phyloP scores from a whole-genome alignment of 495 filamentous ascomycete species.

The Neurospora discreta region DNA sequence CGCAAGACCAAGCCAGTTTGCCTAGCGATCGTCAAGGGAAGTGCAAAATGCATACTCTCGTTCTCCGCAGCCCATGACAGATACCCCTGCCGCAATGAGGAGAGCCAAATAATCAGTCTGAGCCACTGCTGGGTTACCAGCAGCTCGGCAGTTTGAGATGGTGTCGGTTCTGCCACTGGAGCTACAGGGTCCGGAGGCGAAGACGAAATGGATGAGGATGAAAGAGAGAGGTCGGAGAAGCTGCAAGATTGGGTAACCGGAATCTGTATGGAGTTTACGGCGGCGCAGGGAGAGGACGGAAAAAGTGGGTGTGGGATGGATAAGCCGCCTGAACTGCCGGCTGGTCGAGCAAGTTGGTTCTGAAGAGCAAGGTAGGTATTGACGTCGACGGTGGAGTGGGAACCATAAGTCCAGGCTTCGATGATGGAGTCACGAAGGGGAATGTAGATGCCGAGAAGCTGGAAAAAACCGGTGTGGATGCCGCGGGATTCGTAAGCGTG shows the following conservation, averaged over 20 bases:
- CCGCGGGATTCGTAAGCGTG: conserved; percentile 36
- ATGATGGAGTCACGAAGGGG: conserved; percentile 26
- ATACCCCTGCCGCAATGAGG: conserved; percentile 43
- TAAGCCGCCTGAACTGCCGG: conserved; percentile 13
- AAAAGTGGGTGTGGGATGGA: conserved; percentile 29
- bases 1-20: conserved; percentile 40
- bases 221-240: not conserved
- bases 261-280: conserved; percentile 1
- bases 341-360: conserved; percentile 24
- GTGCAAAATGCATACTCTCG: conserved; percentile 42
- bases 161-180: not conserved
- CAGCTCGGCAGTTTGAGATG: conserved; percentile 45
- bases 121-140: conserved; percentile 54
- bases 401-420: conserved; percentile 24
- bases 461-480: conserved; percentile 43
- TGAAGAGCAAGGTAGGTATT: conserved; percentile 36
- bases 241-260: not conserved
- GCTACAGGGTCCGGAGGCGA: not conserved
- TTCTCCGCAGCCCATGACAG: conserved; percentile 34
- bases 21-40: conserved; percentile 45
- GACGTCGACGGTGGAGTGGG: conserved; percentile 20
- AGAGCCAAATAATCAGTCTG: conserved; percentile 48
- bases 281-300: conserved; percentile 28
- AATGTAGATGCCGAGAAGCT: conserved; percentile 39
- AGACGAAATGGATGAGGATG: not conserved